phyloP scores from a whole-genome alignment of 441 rosid species.

The Erodium texanum region DNA sequence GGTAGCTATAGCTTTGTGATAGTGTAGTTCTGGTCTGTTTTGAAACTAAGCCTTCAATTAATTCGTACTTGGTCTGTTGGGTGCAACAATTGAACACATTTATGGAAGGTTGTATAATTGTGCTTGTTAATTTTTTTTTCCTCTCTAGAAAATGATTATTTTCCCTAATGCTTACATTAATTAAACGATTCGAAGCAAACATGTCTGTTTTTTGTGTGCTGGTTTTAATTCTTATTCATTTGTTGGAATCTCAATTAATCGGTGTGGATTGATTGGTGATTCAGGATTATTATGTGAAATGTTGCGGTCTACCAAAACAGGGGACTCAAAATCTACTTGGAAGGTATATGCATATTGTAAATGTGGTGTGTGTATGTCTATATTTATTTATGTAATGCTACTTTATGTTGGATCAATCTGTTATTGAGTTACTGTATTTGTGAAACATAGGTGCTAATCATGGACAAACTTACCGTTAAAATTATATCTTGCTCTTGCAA shows the following conservation, averaged over 20 bases:
- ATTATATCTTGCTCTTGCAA: slow-evolving; percentile 83
- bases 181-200: background rate
- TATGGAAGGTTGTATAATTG: too few species aligned
- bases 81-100: too few species aligned
- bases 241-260: background rate
- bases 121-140: too few species aligned
- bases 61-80: too few species aligned
- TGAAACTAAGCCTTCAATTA: background rate
- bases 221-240: background rate
- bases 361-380: background rate
- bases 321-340: slow-evolving; percentile 76
- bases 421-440: slow-evolving; percentile 13
- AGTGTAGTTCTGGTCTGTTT: slow-evolving; percentile 1
- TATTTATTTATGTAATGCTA: background rate
- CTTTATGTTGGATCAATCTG: background rate
- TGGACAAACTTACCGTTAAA: slow-evolving; percentile 89
- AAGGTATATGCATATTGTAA: slow-evolving; percentile 44
- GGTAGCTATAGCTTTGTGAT: background rate
- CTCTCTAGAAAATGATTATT: too few species aligned
- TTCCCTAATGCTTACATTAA: background rate
- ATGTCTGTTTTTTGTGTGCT: too few species aligned
- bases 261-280: background rate
- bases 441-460: slow-evolving; percentile 67
- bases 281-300: slow-evolving; percentile 45
- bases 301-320: slow-evolving; percentile 76